Percentiles rank a stretch among this genome's conserved stretches.
These are phyloP conservation scores for Didymella pinodella DNA, from an alignment of 2,329 filamentous ascomycete genomes.

Conservation along the genomic window DNA sequence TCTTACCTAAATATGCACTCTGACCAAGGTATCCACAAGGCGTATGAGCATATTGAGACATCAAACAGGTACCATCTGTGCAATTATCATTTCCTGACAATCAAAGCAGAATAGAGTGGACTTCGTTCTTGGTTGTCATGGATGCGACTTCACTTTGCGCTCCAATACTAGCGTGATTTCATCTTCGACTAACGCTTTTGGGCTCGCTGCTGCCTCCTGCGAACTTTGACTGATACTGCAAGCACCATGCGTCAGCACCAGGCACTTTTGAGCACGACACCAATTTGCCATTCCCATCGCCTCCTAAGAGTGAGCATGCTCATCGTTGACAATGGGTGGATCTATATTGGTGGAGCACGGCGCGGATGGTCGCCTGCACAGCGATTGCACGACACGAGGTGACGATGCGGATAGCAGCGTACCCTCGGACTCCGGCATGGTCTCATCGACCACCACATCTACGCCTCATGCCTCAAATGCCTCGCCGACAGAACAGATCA, in stretches of 20 bases:
- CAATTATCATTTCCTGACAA: too few species aligned
- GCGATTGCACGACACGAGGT: constrained; percentile 1
- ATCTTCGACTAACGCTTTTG: constrained; percentile 6
- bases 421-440: not conserved
- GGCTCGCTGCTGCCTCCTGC: constrained; percentile 17
- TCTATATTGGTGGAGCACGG: constrained; percentile 10
- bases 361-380: not conserved
- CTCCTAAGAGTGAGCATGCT: not conserved
- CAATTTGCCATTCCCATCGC: not conserved
- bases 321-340: not conserved
- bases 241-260: not conserved
- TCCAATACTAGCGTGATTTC: constrained; percentile 8
- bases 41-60: too few species aligned
- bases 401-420: not conserved
- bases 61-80: too few species aligned
- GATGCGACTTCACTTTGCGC: not conserved
- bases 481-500: constrained; percentile 13
- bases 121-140: not conserved
- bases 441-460: constrained; percentile 12
- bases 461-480: constrained; percentile 25
- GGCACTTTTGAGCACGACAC: too few species aligned
- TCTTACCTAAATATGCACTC: not conserved
- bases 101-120: not conserved
- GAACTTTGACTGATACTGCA: constrained; percentile 1
- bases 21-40: too few species aligned